Base-by-base conservation (phyloP, 73 alveolate genomes). In the Paramecium octaurelia region DNA sequence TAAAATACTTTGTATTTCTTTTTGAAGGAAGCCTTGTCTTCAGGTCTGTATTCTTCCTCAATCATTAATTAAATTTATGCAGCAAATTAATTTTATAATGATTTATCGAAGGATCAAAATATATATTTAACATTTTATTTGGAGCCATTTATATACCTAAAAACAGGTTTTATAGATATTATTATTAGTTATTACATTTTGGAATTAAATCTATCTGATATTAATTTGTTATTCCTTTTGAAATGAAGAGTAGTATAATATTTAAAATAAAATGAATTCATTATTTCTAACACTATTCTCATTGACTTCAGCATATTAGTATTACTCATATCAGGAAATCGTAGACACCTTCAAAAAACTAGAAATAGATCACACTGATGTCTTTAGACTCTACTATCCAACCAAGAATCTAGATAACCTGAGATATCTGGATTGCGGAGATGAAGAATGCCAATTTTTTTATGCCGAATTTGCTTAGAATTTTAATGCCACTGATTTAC, bases 21-120 rank as follows among this genome's bases (percentile, higher is more conserved):
- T 80, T 80, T 42, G 12, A 80, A n/a, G 10, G 46, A 80, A 11
- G 42, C 76, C 76, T 48, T 80, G 4, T 80, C 91, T 31, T 80
- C 76, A 40, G 91, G 91, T 48, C 91, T 80, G 14, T 38, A 44
- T 21, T 80, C 91, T 24, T 80, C 91, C 24, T 80, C 91, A 8
- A 80, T 80, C 84, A 64, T 64, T 64, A 40, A 40, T 40, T 40
- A 48, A 48, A 48, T 48, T 48, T 12, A 48, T 48, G 24, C 23
- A 48, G 60, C 10, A 48, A 48, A 48, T 48, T 48, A 48, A 48
- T 48, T 48, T 48, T 16, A 2, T 16, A 48, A 12, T 48, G 7
- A 48, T 48, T 48, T 14, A 12, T 0, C 11, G 27, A 14, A 14
- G 60, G 2, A 48, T 48, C 12, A 48, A 48, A 12, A 4, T 48